Percentiles rank a stretch among this genome's conserved stretches.
phyloP scores from a whole-genome alignment of 352 stramenopile species.

The Salisapilia sapeloensis region DNA sequence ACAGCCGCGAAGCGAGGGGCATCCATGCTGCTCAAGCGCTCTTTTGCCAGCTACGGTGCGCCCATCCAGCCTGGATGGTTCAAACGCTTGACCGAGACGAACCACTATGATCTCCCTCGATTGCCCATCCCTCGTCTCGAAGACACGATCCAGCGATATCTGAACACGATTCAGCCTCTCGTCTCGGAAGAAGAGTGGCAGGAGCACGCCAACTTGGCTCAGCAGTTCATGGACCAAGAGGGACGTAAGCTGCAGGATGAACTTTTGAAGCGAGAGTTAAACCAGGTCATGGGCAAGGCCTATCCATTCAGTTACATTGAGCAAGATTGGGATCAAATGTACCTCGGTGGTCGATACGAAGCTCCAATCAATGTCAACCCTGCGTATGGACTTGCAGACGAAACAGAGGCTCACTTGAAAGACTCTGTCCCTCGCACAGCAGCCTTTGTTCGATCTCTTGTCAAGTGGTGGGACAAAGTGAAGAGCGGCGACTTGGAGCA shows the following conservation, averaged over 20 bases:
- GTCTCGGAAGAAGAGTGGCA: conserved; percentile 39
- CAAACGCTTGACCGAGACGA: conserved; percentile 52
- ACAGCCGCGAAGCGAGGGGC: too few species aligned
- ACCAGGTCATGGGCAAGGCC: conserved; percentile 52
- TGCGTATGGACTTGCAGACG: conserved; percentile 69
- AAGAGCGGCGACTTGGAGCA: conserved; percentile 77
- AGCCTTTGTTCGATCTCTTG: conserved; percentile 60
- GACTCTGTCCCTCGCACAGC: conserved; percentile 51
- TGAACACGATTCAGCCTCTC: conserved; percentile 64
- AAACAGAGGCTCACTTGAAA: conserved; percentile 57
- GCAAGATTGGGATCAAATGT: conserved; percentile 84
- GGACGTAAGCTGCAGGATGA: conserved; percentile 39
- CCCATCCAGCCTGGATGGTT: conserved; percentile 50
- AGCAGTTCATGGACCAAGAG: conserved; percentile 30
- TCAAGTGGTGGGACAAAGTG: conserved; percentile 83
- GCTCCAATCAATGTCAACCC: conserved; percentile 86
- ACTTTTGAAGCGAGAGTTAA: conserved; percentile 52
- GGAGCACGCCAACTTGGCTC: conserved; percentile 40
- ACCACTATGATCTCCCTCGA: conserved; percentile 58
- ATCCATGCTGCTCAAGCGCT: too few species aligned
- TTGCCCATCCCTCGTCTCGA: conserved; percentile 81
- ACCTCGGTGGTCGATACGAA: conserved; percentile 78
- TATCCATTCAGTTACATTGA: conserved; percentile 92
- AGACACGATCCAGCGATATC: conserved; percentile 80
- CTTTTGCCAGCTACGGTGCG: too few species aligned